Percentiles rank a stretch among this genome's conserved stretches.
These are phyloP conservation scores for Arthromyces matolae DNA, from an alignment of 768 basidiomycete genomes.

Conservation along the genomic window DNA sequence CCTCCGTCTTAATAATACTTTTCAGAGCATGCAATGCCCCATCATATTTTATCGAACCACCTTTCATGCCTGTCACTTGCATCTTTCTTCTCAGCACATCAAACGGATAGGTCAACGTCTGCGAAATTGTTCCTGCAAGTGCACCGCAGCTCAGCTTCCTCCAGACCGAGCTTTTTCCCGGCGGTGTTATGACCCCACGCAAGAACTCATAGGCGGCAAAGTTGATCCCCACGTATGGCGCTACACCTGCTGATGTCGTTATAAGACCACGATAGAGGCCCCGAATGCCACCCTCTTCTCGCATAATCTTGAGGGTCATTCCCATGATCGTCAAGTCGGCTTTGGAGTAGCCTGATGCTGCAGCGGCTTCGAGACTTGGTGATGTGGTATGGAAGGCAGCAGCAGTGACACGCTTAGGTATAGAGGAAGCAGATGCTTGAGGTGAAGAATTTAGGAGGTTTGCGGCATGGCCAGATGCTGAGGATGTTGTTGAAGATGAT, in stretches of 20 bases:
- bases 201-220: conserved; percentile 91
- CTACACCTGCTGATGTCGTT: conserved; percentile 85
- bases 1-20: conserved; percentile 70
- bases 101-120: conserved; percentile 93
- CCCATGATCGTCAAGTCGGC: conserved; percentile 72
- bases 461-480: conserved; percentile 20
- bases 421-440: conserved; percentile 19
- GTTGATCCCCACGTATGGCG: conserved; percentile 88
- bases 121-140: conserved; percentile 81
- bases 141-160: conserved; percentile 85
- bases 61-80: conserved; percentile 84
- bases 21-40: conserved; percentile 78
- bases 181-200: conserved; percentile 74
- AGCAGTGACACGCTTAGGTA: conserved; percentile 36
- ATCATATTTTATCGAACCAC: conserved; percentile 61
- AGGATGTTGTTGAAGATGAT: conserved; percentile 13
- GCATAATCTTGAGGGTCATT: conserved; percentile 88
- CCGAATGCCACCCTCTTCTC: conserved; percentile 87
- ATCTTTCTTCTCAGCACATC: conserved; percentile 94
- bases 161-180: conserved; percentile 62
- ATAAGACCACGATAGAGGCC: conserved; percentile 85
- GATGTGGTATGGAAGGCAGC: conserved; percentile 55
- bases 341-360: conserved; percentile 32
- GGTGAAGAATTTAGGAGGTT: conserved; percentile 25
- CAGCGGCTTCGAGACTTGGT: conserved; percentile 1